phyloP scores from a whole-genome alignment of 2,329 filamentous ascomycete genomes.

The Aspergillus oerlinghausenensis region DNA sequence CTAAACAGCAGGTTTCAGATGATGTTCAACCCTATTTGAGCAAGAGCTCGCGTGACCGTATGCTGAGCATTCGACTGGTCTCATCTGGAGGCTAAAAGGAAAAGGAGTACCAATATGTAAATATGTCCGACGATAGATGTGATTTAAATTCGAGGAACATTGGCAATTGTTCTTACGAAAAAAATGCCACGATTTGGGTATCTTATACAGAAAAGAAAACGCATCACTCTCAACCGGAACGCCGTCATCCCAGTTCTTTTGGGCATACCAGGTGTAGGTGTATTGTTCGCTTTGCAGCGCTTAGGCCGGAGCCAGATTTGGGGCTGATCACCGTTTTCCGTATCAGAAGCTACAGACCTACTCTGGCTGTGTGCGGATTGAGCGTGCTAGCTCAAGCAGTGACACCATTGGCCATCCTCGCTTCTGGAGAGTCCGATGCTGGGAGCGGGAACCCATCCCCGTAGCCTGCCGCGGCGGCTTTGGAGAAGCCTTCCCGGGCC shows the following conservation, averaged over 20 bases:
- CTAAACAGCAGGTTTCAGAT: not conserved
- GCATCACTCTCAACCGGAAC: slow-evolving; percentile 1
- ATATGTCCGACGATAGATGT: not conserved
- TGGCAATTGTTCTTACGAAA: not conserved
- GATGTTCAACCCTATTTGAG: not conserved
- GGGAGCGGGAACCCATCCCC: slow-evolving; percentile 41
- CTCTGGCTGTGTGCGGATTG: not conserved
- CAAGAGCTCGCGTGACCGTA: not conserved
- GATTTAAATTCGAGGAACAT: not conserved
- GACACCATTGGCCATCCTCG: slow-evolving; percentile 9
- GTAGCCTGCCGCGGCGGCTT: slow-evolving; percentile 48
- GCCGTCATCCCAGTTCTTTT: slow-evolving; percentile 3
- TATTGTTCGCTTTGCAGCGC: too few relatives aligned
- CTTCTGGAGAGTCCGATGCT: slow-evolving; percentile 26
- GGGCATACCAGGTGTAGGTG: not conserved
- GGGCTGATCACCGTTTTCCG: not conserved
- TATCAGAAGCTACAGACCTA: not conserved
- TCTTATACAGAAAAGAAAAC: not conserved
- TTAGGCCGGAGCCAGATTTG: not conserved
- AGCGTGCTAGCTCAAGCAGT: not conserved
- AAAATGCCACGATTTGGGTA: not conserved
- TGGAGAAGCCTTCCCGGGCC: slow-evolving; percentile 74
- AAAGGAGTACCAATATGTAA: not conserved
- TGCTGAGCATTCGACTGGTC: not conserved
- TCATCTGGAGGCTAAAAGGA: not conserved